A percentile compares a stretch with the other conserved stretches of the same genome.
These are phyloP conservation scores for Cutaneotrichosporon sp. DNA, from an alignment of 1,284 basidiomycete species.

Conservation along the genomic window DNA sequence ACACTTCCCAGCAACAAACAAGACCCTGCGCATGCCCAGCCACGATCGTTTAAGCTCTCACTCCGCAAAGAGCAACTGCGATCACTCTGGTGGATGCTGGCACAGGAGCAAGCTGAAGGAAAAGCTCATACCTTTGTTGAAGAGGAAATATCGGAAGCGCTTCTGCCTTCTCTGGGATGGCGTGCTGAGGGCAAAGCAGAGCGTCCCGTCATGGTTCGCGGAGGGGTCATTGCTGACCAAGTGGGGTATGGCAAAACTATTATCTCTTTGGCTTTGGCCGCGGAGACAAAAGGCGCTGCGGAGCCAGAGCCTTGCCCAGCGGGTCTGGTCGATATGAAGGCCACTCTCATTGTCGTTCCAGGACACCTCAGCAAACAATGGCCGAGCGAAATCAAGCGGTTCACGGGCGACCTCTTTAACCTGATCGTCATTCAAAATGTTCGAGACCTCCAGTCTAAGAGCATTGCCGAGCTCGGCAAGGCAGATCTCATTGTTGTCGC, in stretches of 20 bases:
- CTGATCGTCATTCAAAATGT: constrained; percentile 60
- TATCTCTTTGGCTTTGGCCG: constrained; percentile 80
- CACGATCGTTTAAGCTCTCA: constrained; percentile 63
- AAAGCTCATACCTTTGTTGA: constrained; percentile 67
- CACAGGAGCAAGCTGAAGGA: constrained; percentile 64
- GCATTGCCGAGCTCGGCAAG: constrained; percentile 68
- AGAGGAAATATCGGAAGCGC: constrained; percentile 88
- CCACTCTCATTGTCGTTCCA: constrained; percentile 79
- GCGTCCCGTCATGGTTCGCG: constrained; percentile 66
- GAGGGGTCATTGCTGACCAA: constrained; percentile 90
- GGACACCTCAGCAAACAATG: constrained; percentile 85
- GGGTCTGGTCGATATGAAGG: constrained; percentile 60
- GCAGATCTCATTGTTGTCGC: constrained; percentile 86
- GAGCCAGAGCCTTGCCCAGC: constrained; percentile 50
- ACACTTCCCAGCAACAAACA: constrained; percentile 68
- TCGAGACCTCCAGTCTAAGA: constrained; percentile 65
- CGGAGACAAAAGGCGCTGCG: constrained; percentile 55
- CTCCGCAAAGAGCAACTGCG: constrained; percentile 82
- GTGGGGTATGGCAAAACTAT: constrained; percentile 97
- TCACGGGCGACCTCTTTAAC: constrained; percentile 58
- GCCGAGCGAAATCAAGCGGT: constrained; percentile 79
- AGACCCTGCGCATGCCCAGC: constrained; percentile 70
- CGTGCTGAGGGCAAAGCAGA: constrained; percentile 85
- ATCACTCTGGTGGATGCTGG: constrained; percentile 88
- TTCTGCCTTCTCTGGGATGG: constrained; percentile 81